Evolutionary conservation across 83 land plant genomes (phyloP), one percentile per base, ranked within the genome.

Genomic region (Isoetes engelmannii): DNA sequence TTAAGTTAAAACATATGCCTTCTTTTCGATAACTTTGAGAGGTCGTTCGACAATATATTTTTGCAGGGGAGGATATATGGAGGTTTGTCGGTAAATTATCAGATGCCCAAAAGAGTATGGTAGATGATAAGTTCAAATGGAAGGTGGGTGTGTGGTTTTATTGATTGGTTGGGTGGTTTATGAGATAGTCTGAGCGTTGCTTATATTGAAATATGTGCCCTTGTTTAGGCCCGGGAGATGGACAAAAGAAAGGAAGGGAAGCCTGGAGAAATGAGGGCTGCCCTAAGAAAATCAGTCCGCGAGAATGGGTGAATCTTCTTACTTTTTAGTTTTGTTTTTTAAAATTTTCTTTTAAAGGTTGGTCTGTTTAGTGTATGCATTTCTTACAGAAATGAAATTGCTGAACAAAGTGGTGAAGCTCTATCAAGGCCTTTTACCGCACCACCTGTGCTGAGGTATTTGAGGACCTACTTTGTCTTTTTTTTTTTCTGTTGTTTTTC

Each of bases 101-200:
- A 4, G 90, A 92, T 81, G 95, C 94, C 56, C 99, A 95, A 65
- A 91, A 78, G 75, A 92, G 97, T 62, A 88, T 92, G 88, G 67
- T 95, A 20, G 99, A 95, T 81, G 99, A 95, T 63, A 86, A 87
- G 76, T 95, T 95, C 69, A 95, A 95, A 70, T 95, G 97, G 94
- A 95, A 92, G 91, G 99, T 93, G 12, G 37, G 82, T 69, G 1
- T 44, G 2, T 28, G 37, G 37, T 28, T 51, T 12, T 51, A 0
- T 1, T 17, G 17, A 12, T 12, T 17, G 17, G 55, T 12, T 17
- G 17, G 13, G 55, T 51, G 55, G 15, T 12, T 28, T 28, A 28
- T 28, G 37, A 28, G 37, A 28, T 28, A 28, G 37, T 28, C 37
- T 28, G 37, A 28, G 37, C 37, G 2, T 28, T 28, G 37, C 37